Evolutionary conservation across 2,329 filamentous ascomycete genomes (phyloP), one percentile per base, ranked within the genome.

Genomic region (Diaporthe longicolla): DNA sequence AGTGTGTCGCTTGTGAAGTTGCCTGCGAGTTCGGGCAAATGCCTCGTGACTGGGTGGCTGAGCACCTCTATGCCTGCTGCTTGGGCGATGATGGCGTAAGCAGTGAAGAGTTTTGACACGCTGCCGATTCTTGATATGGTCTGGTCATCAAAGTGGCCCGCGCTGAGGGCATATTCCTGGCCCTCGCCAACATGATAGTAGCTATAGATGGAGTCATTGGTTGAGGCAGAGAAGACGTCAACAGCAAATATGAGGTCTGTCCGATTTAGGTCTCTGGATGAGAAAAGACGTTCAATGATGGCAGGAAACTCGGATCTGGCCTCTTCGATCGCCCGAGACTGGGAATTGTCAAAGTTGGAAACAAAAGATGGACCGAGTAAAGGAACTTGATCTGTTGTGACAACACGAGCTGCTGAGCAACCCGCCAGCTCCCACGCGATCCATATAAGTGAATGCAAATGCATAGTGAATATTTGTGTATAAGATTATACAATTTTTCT

Each of bases 201-300:
- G 37, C 15, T 61, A 9, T 61, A 61, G 11, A 61, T 61, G 24
- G 58, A 61, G 9, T 26, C 58, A 61, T 61, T 61, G n/a, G n/a
- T 61, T 9, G 58, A 61, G 58, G 58, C 58, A 4, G 58, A 61
- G 24, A 61, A 61, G 24, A 61, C 58, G 8, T 61, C 58, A 19
- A 61, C n/a, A 4, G 58, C 58, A 21, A 61, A 61, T 10, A 61
- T 61, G 3, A 61, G 58, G 3, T 61, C 58, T 8, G 58, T 61
- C 26, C 37, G 58, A 24, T 61, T 61, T 4, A 61, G 58, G 24
- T 61, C 37, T 4, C 37, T 37, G n/a, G 58, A 61, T 43, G 58
- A 61, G 32, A 59, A 59, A 0, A 61, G 58, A n/a, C 13, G 2
- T 43, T 43, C 58, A 61, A 61, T 61, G 37, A 61, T 26, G 17